Evolutionary conservation across 164 flowering plant genomes (phyloP).

Genomic region (Nymphaea thermarum): DNA sequence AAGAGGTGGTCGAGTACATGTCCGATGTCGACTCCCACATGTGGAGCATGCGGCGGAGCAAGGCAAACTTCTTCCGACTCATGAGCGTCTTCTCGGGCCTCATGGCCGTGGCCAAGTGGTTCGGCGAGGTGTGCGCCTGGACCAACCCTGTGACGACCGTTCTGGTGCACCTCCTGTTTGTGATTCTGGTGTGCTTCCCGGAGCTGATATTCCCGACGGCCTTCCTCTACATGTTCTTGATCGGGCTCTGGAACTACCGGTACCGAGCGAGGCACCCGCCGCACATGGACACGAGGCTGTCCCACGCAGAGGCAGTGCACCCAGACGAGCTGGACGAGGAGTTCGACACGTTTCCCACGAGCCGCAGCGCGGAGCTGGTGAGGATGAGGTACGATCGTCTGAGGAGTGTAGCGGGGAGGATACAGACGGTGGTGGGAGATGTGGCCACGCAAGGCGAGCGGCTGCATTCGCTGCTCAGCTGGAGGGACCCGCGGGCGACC

Average conservation of each 20-base stretch:
- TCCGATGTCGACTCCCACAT: slow-evolving; percentile 83
- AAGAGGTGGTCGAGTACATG: slow-evolving; percentile 95
- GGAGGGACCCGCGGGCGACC: slow-evolving; percentile 72
- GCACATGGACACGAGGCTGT: slow-evolving; percentile 63
- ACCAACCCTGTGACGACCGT: slow-evolving; percentile 78
- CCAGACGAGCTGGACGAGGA: slow-evolving; percentile 85
- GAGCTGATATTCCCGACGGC: slow-evolving; percentile 69
- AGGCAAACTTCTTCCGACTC: slow-evolving; percentile 77
- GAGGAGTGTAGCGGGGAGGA: slow-evolving; percentile 69
- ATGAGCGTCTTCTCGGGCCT: slow-evolving; percentile 77
- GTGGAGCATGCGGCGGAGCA: slow-evolving; percentile 94
- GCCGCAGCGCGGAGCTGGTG: slow-evolving; percentile 44
- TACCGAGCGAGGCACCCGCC: slow-evolving; percentile 84
- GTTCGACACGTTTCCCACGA: slow-evolving; percentile 69
- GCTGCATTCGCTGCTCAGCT: slow-evolving; percentile 48
- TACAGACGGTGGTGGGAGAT: slow-evolving; percentile 71
- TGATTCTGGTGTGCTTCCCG: slow-evolving; percentile 85
- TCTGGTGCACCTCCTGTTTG: slow-evolving; percentile 64
- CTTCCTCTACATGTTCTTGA: slow-evolving; percentile 84
- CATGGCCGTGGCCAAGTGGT: slow-evolving; percentile 69
- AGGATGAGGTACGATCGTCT: slow-evolving; percentile 71
- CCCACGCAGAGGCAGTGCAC: slow-evolving; percentile 55
- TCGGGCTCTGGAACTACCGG: slow-evolving; percentile 87
- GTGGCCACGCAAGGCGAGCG: slow-evolving; percentile 75
- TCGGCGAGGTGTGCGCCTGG: slow-evolving; percentile 78